Base-by-base conservation (phyloP, 352 stramenopile species). In the Phytopythium boreale region DNA sequence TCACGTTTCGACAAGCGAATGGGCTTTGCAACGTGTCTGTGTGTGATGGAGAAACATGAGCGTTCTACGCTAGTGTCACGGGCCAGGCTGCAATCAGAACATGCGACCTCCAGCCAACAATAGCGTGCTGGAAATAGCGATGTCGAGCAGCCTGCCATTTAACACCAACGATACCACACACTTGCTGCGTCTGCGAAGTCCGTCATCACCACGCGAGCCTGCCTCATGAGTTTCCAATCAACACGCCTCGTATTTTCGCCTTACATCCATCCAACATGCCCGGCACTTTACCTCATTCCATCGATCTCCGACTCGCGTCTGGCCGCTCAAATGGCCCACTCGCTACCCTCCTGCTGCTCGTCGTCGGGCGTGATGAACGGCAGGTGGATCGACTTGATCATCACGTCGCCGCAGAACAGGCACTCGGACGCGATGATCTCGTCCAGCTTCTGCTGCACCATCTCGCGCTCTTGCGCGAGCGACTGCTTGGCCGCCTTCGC, bases 301-400 rank as follows among this genome's bases (percentile, higher is more conserved):
- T 34, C 26, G 26, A 19, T 22, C 47, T 20, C 22, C 11, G 24
- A 10, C 11, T 34, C 47, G 44, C n/a, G 11, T 8, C 8, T 22
- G 7, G 20, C 10, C 11, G 20, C 56, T 90, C 69, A 96, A 49
- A 96, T 94, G 59, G 75, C 80, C 88, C 88, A 96, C 69, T 96
- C 88, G 67, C 66, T 77, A 44, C 86, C 87, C 69, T 96, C 88
- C 14, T 75, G 74, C 37, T 71, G 70, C 49, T 97, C 84, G 65
- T 98, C 91, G 51, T 97, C 87, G 11, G 86, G 76, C 26, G 86
- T 89, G 70, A 98, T 94, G 63, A 98, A 96, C 27, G 93, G 90
- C 65, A 86, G 72, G 67, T 96, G 87, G 63, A 98, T 96, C 53
- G 90, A 98, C 72, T 97, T 93, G 71, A 98, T 97, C 94, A 98